Conservation (phyloP, 768 basidiomycete species). For the Leucosporidium yakuticum region DNA sequence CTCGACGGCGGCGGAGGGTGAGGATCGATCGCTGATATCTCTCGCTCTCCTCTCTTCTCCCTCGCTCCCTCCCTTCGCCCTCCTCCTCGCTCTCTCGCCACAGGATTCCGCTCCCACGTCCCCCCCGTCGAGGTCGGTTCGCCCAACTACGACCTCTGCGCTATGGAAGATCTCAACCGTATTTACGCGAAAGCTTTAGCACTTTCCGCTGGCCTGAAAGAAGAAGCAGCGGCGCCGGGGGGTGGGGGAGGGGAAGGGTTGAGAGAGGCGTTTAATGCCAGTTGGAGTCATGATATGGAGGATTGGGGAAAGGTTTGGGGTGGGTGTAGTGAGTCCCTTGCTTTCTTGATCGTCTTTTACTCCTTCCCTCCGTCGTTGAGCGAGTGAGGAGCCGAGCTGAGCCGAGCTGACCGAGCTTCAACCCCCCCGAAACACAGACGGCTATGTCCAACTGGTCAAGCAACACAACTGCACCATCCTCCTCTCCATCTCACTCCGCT, state of each 20-base stretch:
- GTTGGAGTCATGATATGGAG: slow-evolving; percentile 12
- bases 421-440: neutral
- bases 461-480: slow-evolving; percentile 30
- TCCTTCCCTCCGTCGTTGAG: too few relatives aligned
- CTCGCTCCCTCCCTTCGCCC: neutral
- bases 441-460: slow-evolving; percentile 16
- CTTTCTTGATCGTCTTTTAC: too few relatives aligned
- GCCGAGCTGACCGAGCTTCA: too few relatives aligned
- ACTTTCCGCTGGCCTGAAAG: slow-evolving; percentile 19
- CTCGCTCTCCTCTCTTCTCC: too few relatives aligned
- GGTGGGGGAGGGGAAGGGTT: neutral
- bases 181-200: slow-evolving; percentile 24
- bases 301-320: slow-evolving; percentile 12
- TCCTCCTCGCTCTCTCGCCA: too few relatives aligned
- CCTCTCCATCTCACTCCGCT: slow-evolving; percentile 23
- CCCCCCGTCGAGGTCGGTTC: neutral
- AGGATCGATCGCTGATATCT: too few relatives aligned
- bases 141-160: slow-evolving; percentile 17
- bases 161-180: slow-evolving; percentile 17
- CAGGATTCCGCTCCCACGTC: slow-evolving; percentile 2
- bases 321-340: slow-evolving; percentile 3
- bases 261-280: slow-evolving; percentile 15
- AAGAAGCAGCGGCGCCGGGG: slow-evolving; percentile 6
- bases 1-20: too few relatives aligned
- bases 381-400: too few relatives aligned